These are phyloP conservation scores for Fagus sylvatica DNA, from an alignment of 306 rosid species.

Conservation along the genomic window DNA sequence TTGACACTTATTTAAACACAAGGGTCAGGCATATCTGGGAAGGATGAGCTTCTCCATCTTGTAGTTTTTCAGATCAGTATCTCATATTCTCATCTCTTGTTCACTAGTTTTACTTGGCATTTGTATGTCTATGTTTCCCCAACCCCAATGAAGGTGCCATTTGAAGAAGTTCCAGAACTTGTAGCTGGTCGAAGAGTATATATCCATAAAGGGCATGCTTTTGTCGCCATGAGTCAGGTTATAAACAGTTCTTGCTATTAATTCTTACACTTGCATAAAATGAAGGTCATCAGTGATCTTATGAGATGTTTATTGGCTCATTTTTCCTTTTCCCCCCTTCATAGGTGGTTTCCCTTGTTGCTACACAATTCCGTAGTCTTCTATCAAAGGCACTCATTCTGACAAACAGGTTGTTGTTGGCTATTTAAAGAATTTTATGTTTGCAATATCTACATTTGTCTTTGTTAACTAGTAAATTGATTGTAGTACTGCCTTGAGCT, in stretches of 20 bases:
- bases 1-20: not conserved
- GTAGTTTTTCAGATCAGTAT: not conserved
- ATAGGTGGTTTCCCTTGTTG: conserved; percentile 79
- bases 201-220: conserved; percentile 78
- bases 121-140: conserved; percentile 8
- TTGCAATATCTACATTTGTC: not conserved
- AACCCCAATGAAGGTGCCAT: conserved; percentile 69
- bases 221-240: conserved; percentile 88
- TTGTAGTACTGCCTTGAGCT: not conserved
- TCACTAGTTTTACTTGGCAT: conserved; percentile 16
- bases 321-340: conserved; percentile 12
- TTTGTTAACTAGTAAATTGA: not conserved
- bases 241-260: conserved; percentile 20
- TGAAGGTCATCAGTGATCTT: conserved; percentile 19
- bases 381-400: conserved; percentile 76
- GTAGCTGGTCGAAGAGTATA: conserved; percentile 83
- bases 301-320: conserved; percentile 15
- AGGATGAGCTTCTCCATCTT: conserved; percentile 6
- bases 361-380: conserved; percentile 77
- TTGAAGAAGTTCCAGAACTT: conserved; percentile 96
- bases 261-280: conserved; percentile 1
- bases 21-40: not conserved
- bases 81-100: conserved; percentile 7
- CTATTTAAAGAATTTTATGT: conserved; percentile 9
- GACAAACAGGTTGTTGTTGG: conserved; percentile 72